phyloP scores from a whole-genome alignment of 305 asterid species.

The Nicotiana rustica region DNA sequence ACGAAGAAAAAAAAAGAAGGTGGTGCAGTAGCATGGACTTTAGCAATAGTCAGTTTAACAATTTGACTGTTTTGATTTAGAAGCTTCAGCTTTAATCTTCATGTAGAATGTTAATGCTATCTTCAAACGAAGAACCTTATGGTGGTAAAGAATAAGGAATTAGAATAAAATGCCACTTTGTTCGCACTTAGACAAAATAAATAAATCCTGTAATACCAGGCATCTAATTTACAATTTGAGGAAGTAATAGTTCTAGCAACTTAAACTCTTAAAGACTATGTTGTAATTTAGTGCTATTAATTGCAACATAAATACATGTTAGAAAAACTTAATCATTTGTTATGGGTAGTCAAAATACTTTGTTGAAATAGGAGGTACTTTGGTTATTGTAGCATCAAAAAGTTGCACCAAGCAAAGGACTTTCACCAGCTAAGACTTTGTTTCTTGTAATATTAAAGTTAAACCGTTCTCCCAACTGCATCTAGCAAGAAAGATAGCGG shows the following conservation, averaged over 20 bases:
- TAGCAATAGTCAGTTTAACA: neutral
- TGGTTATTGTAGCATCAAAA: neutral
- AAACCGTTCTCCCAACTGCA: neutral
- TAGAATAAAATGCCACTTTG: neutral
- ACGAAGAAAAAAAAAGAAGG: neutral
- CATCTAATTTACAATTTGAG: constrained; percentile 1
- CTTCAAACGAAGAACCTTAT: neutral
- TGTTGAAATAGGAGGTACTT: neutral
- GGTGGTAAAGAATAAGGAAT: neutral
- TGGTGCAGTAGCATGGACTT: constrained; percentile 16
- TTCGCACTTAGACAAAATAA: neutral
- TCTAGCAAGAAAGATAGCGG: neutral
- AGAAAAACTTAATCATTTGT: neutral
- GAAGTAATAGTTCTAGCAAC: neutral
- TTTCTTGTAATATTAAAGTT: neutral
- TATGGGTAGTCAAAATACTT: neutral
- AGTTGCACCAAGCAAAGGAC: neutral
- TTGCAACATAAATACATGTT: neutral
- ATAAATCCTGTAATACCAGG: neutral
- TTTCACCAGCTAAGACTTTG: neutral
- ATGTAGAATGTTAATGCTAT: neutral
- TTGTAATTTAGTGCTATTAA: neutral
- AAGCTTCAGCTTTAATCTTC: neutral
- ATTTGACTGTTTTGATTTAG: neutral
- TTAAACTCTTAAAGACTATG: neutral